A percentile compares a stretch with the other conserved stretches of the same genome.
Evolutionary conservation across 257 asterid genomes (phyloP).

Genomic region (Petrea volubilis): DNA sequence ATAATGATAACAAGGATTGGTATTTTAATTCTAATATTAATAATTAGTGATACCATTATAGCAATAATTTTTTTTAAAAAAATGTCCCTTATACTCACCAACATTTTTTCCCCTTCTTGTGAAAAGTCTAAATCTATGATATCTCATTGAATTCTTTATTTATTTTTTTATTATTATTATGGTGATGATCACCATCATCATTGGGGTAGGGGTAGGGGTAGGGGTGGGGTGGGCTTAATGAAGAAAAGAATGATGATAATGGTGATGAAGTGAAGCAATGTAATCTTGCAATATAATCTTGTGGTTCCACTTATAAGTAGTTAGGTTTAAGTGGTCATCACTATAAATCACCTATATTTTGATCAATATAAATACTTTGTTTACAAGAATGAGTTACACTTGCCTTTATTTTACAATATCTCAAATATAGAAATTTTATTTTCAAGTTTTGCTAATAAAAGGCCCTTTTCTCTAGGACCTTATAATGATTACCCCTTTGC

Average conservation of each 20-base stretch:
- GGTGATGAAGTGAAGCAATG: slow-evolving; percentile 19
- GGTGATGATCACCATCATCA: too few relatives aligned
- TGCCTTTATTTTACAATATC: background rate
- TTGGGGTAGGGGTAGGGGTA: background rate
- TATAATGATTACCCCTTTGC: slow-evolving; percentile 26
- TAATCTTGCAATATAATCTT: background rate
- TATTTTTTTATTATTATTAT: too few relatives aligned
- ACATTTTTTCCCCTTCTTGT: too few relatives aligned
- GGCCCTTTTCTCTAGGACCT: slow-evolving; percentile 17
- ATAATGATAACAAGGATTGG: too few relatives aligned
- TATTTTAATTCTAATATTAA: too few relatives aligned
- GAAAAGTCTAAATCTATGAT: too few relatives aligned
- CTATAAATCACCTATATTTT: slow-evolving; percentile 12
- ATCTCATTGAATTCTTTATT: too few relatives aligned
- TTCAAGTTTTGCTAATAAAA: background rate
- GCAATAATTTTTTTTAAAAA: too few relatives aligned
- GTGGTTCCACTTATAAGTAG: slow-evolving; percentile 24
- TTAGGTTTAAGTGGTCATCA: slow-evolving; percentile 34
- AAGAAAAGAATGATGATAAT: slow-evolving; percentile 18
- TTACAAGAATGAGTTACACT: slow-evolving; percentile 19
- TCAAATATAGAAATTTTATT: background rate
- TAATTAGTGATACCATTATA: too few relatives aligned
- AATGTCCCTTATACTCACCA: too few relatives aligned
- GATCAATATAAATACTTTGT: slow-evolving; percentile 19
- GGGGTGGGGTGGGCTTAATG: background rate